Evolutionary conservation across 176 grass and related monocot genomes (phyloP).

Genomic region (Lolium multiflorum): DNA sequence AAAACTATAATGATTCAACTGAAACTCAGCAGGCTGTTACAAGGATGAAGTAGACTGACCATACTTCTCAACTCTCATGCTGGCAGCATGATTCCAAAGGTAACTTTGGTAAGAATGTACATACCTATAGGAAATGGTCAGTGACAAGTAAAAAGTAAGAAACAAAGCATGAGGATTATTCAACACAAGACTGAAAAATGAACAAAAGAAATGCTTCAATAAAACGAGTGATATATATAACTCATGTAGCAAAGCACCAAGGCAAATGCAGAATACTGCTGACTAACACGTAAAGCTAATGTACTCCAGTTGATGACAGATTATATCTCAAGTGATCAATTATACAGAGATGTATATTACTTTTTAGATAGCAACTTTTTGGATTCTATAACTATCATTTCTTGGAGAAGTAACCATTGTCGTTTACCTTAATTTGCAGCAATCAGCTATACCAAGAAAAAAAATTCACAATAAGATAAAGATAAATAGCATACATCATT

Average conservation of each 20-base stretch:
- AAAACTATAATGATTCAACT: constrained; percentile 39
- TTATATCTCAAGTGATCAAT: constrained; percentile 5
- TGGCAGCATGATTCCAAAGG: constrained; percentile 97
- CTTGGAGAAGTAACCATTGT: constrained; percentile 5
- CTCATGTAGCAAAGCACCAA: background rate
- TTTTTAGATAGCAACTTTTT: background rate
- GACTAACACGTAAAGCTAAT: background rate
- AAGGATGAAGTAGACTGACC: constrained; percentile 65
- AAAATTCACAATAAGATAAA: constrained; percentile 23
- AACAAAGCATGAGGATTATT: constrained; percentile 12
- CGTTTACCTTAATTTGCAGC: constrained; percentile 31
- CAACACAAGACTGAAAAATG: constrained; percentile 21
- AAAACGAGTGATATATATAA: background rate
- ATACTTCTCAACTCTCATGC: constrained; percentile 93
- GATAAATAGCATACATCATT: constrained; percentile 81
- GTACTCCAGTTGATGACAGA: background rate
- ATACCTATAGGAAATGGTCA: constrained; percentile 67
- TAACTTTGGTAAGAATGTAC: constrained; percentile 99
- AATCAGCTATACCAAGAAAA: constrained; percentile 27
- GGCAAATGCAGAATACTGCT: background rate
- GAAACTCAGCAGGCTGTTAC: constrained; percentile 36
- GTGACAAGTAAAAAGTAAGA: constrained; percentile 15
- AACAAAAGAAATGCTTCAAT: background rate
- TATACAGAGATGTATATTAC: constrained; percentile 10
- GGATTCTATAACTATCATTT: constrained; percentile 14